Evolutionary conservation across 1,139 yeast genomes (phyloP).

Genomic region (Schizosaccharomyces versatilis): DNA sequence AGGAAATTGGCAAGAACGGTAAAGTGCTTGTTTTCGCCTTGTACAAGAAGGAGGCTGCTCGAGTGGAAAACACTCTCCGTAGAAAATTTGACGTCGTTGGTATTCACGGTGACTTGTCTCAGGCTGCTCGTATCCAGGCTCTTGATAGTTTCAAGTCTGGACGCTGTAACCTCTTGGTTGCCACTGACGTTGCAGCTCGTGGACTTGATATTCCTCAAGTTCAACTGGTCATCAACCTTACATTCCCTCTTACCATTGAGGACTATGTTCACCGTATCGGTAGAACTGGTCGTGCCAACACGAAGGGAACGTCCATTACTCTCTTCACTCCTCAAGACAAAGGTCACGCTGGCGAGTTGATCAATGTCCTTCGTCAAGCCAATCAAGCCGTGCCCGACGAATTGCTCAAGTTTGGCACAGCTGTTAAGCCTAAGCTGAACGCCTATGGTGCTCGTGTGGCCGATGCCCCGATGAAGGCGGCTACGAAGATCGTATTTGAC

Average conservation of each 20-base stretch:
- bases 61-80: slow-evolving; percentile 58
- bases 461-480: slow-evolving; percentile 10
- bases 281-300: slow-evolving; percentile 97
- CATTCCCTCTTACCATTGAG: slow-evolving; percentile 93
- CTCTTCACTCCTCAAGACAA: slow-evolving; percentile 92
- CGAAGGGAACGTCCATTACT: slow-evolving; percentile 82
- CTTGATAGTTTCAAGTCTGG: slow-evolving; percentile 71
- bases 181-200: slow-evolving; percentile 98
- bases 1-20: slow-evolving; percentile 36
- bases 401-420: slow-evolving; percentile 82
- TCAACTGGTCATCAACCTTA: slow-evolving; percentile 80
- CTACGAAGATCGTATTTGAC: slow-evolving; percentile 14
- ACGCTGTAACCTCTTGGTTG: slow-evolving; percentile 50
- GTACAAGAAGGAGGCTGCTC: slow-evolving; percentile 86
- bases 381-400: slow-evolving; percentile 95
- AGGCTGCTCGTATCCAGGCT: slow-evolving; percentile 78
- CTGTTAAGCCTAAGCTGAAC: slow-evolving; percentile 35
- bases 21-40: slow-evolving; percentile 79
- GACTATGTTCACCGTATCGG: slow-evolving; percentile 97
- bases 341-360: slow-evolving; percentile 84
- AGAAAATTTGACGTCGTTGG: slow-evolving; percentile 73
- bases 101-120: slow-evolving; percentile 86
- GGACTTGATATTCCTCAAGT: slow-evolving; percentile 96
- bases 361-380: slow-evolving; percentile 81
- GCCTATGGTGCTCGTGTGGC: slow-evolving; percentile 8